Conservation (phyloP, 2,329 filamentous ascomycete species). For the Aureobasidium sp. region DNA sequence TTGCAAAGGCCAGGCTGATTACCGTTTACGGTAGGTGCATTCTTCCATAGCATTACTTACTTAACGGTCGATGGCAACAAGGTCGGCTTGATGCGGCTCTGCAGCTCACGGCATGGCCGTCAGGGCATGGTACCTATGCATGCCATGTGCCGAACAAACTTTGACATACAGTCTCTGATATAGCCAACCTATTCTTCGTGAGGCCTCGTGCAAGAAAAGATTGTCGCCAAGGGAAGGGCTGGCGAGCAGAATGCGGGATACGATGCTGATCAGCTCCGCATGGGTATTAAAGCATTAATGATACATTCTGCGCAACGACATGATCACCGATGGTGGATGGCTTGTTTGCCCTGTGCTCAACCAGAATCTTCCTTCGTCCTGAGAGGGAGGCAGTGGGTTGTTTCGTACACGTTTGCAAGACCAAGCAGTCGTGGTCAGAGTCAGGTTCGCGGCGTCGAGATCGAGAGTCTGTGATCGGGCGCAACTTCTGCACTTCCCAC, state of each 20-base stretch:
- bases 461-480: not conserved
- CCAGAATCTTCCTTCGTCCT: constrained; percentile 4
- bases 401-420: not conserved
- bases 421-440: not conserved
- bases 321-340: constrained; percentile 9
- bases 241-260: not conserved
- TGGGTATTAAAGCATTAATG: not conserved
- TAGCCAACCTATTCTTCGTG: no score
- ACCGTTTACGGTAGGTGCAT: not conserved
- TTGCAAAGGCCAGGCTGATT: not conserved
- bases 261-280: constrained; percentile 1
- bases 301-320: not conserved
- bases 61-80: no score
- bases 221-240: not conserved
- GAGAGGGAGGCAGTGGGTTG: not conserved
- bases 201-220: not conserved
- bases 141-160: no score
- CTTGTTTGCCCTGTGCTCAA: constrained; percentile 6
- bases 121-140: no score
- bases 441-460: not conserved
- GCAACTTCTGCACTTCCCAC: not conserved
- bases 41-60: not conserved
- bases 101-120: no score
- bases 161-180: no score
- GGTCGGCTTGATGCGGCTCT: no score